phyloP scores from a whole-genome alignment of 257 asterid genomes.

The Paraleonurus japonicus region DNA sequence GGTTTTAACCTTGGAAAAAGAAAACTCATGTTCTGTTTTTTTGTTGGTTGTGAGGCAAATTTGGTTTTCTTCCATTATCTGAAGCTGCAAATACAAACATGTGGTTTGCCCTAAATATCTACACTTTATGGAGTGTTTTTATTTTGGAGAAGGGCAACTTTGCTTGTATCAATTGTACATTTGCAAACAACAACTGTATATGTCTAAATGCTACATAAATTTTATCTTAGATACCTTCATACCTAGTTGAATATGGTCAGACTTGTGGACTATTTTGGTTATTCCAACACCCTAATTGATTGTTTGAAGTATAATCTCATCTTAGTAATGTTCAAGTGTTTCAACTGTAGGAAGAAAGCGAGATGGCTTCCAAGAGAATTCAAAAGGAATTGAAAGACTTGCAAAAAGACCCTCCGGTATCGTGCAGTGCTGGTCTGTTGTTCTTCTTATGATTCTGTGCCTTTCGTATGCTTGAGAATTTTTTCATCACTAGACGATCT shows the following conservation, averaged over 20 bases:
- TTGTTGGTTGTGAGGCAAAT: background rate
- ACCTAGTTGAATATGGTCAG: background rate
- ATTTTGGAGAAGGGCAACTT: background rate
- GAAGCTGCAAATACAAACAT: background rate
- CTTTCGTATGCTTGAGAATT: background rate
- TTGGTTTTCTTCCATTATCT: background rate
- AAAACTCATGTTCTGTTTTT: background rate
- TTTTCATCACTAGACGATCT: background rate
- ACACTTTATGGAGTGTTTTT: background rate
- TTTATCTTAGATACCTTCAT: background rate
- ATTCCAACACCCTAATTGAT: background rate
- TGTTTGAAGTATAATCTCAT: background rate
- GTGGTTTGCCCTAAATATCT: background rate
- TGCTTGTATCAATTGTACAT: background rate
- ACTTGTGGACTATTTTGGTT: background rate
- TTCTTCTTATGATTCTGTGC: background rate
- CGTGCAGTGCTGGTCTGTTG: slow-evolving; percentile 62
- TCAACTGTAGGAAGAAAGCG: slow-evolving; percentile 5
- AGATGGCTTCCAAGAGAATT: slow-evolving; percentile 66
- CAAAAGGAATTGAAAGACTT: slow-evolving; percentile 60
- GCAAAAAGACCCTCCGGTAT: slow-evolving; percentile 63
- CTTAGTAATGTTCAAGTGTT: background rate
- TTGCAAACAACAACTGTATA: background rate
- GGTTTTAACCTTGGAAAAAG: background rate
- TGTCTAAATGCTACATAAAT: background rate